A percentile compares a stretch with the other conserved stretches of the same genome.
phyloP scores from a whole-genome alignment of 495 filamentous ascomycete species.

The Talaromyces borbonicus region DNA sequence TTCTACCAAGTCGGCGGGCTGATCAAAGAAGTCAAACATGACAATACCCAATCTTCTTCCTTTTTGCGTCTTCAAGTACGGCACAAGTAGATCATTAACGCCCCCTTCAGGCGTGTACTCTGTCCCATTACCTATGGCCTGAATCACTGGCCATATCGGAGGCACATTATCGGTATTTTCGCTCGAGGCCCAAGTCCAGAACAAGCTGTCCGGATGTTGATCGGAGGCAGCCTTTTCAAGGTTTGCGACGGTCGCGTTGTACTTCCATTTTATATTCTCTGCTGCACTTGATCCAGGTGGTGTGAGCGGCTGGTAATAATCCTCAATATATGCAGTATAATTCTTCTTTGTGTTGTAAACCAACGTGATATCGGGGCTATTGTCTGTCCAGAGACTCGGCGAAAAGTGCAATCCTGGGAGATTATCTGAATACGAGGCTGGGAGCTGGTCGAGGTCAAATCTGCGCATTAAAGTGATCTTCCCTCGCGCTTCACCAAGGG shows the following conservation, averaged over 20 bases:
- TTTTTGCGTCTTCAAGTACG: slow-evolving; percentile 15
- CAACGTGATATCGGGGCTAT: slow-evolving; percentile 22
- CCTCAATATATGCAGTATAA: slow-evolving; percentile 33
- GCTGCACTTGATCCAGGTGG: slow-evolving; percentile 17
- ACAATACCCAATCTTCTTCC: slow-evolving; percentile 29
- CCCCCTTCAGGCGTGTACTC: slow-evolving; percentile 27
- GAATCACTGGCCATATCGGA: slow-evolving; percentile 33
- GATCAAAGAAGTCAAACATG: slow-evolving; percentile 44
- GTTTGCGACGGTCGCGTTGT: slow-evolving; percentile 26
- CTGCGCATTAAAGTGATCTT: slow-evolving; percentile 33
- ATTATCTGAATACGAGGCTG: slow-evolving; percentile 16
- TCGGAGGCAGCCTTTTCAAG: slow-evolving; percentile 20
- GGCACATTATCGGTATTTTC: slow-evolving; percentile 32
- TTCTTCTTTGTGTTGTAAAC: slow-evolving; percentile 24
- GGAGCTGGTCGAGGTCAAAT: slow-evolving; percentile 29
- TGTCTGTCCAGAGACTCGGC: slow-evolving; percentile 27
- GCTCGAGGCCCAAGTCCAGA: slow-evolving; percentile 40
- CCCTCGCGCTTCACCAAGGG: slow-evolving; percentile 29
- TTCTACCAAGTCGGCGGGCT: slow-evolving; percentile 26
- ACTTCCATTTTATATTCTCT: slow-evolving; percentile 31
- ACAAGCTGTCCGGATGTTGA: slow-evolving; percentile 25
- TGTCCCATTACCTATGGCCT: slow-evolving; percentile 37
- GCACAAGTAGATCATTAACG: slow-evolving; percentile 20
- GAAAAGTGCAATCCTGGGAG: slow-evolving; percentile 34
- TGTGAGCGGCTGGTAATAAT: slow-evolving; percentile 28